Base-by-base conservation (phyloP, 495 filamentous ascomycete genomes). In the Friedmanniomyces simplex region DNA sequence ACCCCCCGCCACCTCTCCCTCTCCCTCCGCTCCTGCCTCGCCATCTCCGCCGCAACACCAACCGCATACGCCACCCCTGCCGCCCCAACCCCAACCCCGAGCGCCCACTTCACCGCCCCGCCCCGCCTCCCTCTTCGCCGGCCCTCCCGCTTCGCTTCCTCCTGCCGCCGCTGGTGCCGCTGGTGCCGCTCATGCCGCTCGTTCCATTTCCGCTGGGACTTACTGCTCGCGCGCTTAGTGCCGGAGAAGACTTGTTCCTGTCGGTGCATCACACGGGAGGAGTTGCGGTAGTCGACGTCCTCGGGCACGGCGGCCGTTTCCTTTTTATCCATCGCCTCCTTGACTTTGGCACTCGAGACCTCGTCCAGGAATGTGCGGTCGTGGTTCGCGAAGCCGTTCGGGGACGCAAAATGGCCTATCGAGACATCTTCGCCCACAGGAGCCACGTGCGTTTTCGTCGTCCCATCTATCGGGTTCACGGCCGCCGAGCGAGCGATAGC, bases 31-130 rank as follows among this genome's bases (percentile, higher is more conserved):
- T 58, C 49, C 55, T 52, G 28, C 48, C 54, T 62, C 42, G 45
- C 49, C 50, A 12, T 21, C 64, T 91, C 84, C 5, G 72, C 70
- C 14, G 83, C 76, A n/a, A 85, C 84, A 2, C 84, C 85, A 41
- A 88, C 64, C 2, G 80, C 79, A 71, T 89, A 91, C 25, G 78
- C 81, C 21, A 79, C 74, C 18, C 75, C 83, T 4, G 78, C 86
- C 12, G 50, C 22, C 1, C 55, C 54, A 16, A 51, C 21, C 1
- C 55, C 60, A 1, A 52, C 50, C 12, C 39, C 37, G 6, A 62
- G 28, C 0, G 82, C 77, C 66, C 77, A 80, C 34, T 68, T 71
- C 46, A 63, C 74, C 57, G 68, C 66, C 32, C 60, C 56, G 22
- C 26, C 32, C 14, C 39, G 4, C 18, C 39, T 43, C 13, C 18